Conservation (phyloP, 257 asterid species). For the Ballota nigra region DNA sequence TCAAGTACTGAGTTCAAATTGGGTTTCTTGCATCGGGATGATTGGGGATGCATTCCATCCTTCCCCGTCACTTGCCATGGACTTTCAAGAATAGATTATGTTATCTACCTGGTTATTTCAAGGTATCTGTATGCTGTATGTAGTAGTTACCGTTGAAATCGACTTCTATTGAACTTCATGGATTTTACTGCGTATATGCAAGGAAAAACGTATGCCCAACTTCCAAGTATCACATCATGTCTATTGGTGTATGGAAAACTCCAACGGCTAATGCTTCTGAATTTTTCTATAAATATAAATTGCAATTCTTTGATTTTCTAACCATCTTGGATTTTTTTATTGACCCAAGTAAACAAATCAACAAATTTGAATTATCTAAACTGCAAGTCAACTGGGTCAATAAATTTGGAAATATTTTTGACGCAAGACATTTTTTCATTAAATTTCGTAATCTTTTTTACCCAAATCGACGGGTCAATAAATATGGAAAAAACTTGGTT, state of each 20-base stretch:
- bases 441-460: too few species aligned
- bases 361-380: too few species aligned
- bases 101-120: neutral
- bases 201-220: neutral
- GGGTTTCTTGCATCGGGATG: neutral
- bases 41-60: neutral
- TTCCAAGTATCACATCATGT: neutral
- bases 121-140: neutral
- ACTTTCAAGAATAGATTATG: neutral
- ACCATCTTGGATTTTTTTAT: too few species aligned
- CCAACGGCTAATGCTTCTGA: too few species aligned
- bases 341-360: neutral
- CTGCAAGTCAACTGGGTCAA: neutral
- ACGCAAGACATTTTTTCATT: too few species aligned
- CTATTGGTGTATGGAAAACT: neutral
- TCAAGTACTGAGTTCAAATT: conserved; percentile 39
- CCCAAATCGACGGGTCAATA: neutral
- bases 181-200: neutral
- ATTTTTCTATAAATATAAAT: too few species aligned
- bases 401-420: neutral
- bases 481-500: too few species aligned
- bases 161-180: neutral
- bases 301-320: neutral
- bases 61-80: neutral
- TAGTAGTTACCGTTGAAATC: neutral